A percentile compares a stretch with the other conserved stretches of the same genome.
phyloP scores from a whole-genome alignment of 495 filamentous ascomycete species.

The Penicillium steckii region DNA sequence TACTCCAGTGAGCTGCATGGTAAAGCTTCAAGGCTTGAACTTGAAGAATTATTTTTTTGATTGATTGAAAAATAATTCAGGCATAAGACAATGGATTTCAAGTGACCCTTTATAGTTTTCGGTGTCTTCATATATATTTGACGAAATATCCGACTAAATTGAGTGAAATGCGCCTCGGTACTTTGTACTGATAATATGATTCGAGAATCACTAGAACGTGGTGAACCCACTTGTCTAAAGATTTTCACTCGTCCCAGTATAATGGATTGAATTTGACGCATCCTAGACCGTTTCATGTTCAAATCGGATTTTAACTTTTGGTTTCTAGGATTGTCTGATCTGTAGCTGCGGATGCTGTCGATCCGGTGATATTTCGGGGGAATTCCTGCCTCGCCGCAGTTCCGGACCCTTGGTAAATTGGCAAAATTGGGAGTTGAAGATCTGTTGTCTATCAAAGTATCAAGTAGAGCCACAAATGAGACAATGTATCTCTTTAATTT shows the following conservation, averaged over 20 bases:
- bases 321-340: not conserved
- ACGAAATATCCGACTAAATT: too few relatives aligned
- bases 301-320: constrained; percentile 1
- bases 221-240: not conserved
- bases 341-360: not conserved
- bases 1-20: not conserved
- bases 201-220: not conserved
- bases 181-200: not conserved
- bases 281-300: not conserved
- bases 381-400: not conserved
- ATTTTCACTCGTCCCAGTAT: not conserved
- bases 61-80: too few relatives aligned
- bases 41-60: not conserved
- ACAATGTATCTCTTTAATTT: constrained; percentile 1
- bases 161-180: not conserved
- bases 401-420: not conserved
- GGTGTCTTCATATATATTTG: too few relatives aligned
- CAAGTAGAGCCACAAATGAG: not conserved
- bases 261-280: not conserved
- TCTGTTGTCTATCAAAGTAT: not conserved
- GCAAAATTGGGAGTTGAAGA: not conserved
- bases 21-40: not conserved
- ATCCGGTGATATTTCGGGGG: constrained; percentile 5
- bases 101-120: too few relatives aligned
- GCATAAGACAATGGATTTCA: too few relatives aligned